Evolutionary conservation across 1,139 yeast species (phyloP), one percentile per base, ranked within the genome.

Genomic region (Yamadazyma mexicana): DNA sequence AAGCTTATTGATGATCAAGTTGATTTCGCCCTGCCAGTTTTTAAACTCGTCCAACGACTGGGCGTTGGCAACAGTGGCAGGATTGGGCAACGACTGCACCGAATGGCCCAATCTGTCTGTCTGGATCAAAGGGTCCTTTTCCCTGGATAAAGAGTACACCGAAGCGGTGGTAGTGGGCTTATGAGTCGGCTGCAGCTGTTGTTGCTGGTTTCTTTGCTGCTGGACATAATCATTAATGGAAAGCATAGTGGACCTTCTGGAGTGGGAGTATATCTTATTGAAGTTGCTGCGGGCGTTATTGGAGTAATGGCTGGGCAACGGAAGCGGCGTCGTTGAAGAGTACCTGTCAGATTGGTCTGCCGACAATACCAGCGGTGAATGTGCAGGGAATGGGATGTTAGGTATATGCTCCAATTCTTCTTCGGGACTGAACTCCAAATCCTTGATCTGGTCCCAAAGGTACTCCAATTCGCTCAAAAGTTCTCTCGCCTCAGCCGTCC

Each of bases 401-500:
- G 54, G 52, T 32, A 50, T 47, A 35, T 52, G 52, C 17, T 64
- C 67, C 17, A 48, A 39, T 37, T 49, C 53, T 9, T 66, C 72
- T 22, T 66, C 70, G 20, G 63, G 58, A 15, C 49, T 43, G 42
- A 58, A 61, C 27, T 62, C 69, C 17, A 79, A 54, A 54, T 81
- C 83, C 52, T 79, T 81, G 39, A 85, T 79, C 55, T 83, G 89
- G 53, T 81, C 84, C 91, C 92, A 85, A 32, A 83, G 64, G 50
- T 75, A 79, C 52, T 83, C 88, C 51, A 85, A 67, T 51, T 84
- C 92, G 33, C 71, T 64, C 40, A 84, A 65, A 38, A 83, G 64
- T 52, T 83, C 88, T 26, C 85, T 60, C 0, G 91, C 83, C 50
- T 83, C 89, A 40, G 71, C 64, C 0, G 88, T 77, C 4, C 84